Evolutionary conservation across 768 basidiomycete genomes (phyloP), one percentile per base, ranked within the genome.

Genomic region (Flagelloscypha sp.): DNA sequence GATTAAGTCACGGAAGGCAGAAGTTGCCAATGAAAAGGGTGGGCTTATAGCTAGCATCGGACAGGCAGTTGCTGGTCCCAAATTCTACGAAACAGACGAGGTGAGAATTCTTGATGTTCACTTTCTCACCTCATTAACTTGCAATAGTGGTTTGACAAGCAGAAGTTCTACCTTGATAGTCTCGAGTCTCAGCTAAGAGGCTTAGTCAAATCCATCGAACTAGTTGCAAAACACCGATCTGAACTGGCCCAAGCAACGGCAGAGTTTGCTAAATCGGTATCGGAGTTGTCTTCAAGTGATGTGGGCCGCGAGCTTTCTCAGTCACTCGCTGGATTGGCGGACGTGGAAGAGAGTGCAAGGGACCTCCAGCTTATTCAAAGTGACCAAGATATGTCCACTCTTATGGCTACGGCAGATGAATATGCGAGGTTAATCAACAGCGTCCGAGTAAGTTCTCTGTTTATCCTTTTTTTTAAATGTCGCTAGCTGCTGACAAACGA

Each of bases 381-480:
- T 0, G 79, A 83, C 44, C 79, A 84, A 42, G 94, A 99, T 52
- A 71, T 92, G 48, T 64, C 76, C 20, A 82, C 84, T 1, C 54
- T 98, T 19, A 67, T 92, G 70, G 78, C 76, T 34, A 85, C 86
- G 31, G 87, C 77, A 30, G 94, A 98, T 50, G 92, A 95, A 57
- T 98, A 98, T 53, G 76, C 89, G n/a, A 70, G 94, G 34, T 66
- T 97, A 35, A 85, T 94, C 42, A 78, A 74, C 47, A 87, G 84
- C 38, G 89, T 93, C 35, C 70, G 87, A 42, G 87, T 87, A 54
- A 36, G 84, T 63, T 11, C 17, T 33, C 6, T 25, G 17, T 25
- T 8, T 19, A 36, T 36, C 6, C 9, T 3, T 29, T 28, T 17
- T 2, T 13, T 18, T 37, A 29, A 3, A 30, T 33, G 10, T 11